Percentiles rank a stretch among this genome's conserved stretches.
These are phyloP conservation scores for Elsinoe necatrix DNA, from an alignment of 2,329 filamentous ascomycete genomes.

Conservation along the genomic window DNA sequence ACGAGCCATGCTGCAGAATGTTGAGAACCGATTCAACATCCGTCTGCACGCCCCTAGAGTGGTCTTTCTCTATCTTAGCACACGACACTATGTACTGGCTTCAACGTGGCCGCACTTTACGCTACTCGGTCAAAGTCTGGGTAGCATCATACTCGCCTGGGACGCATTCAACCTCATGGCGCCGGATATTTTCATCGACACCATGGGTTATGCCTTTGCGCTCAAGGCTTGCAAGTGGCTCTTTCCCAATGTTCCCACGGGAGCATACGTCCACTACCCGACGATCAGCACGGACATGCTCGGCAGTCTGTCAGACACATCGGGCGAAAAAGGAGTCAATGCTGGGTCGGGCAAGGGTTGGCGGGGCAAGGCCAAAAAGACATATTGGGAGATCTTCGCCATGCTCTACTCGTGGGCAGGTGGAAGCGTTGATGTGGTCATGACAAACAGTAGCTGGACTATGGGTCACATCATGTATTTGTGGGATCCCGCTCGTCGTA, in stretches of 20 bases:
- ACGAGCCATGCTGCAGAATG: constrained; percentile 56
- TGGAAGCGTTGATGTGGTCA: constrained; percentile 78
- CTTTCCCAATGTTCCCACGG: constrained; percentile 73
- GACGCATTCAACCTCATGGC: constrained; percentile 88
- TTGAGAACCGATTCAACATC: constrained; percentile 82
- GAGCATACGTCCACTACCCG: constrained; percentile 93
- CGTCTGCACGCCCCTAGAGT: constrained; percentile 73
- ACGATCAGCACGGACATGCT: constrained; percentile 99
- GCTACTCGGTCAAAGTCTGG: constrained; percentile 84
- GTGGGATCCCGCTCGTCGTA: constrained; percentile 53
- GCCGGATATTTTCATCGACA: constrained; percentile 91
- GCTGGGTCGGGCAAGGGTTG: constrained; percentile 69
- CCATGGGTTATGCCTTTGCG: constrained; percentile 94
- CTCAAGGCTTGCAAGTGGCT: constrained; percentile 74
- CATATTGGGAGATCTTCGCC: constrained; percentile 85
- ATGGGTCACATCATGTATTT: constrained; percentile 70
- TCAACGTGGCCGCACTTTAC: constrained; percentile 89
- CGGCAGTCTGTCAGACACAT: constrained; percentile 59
- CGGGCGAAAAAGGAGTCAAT: constrained; percentile 61
- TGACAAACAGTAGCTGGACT: constrained; percentile 97
- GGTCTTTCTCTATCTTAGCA: constrained; percentile 83
- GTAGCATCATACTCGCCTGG: constrained; percentile 78
- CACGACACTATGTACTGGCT: constrained; percentile 74
- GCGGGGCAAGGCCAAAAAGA: constrained; percentile 62
- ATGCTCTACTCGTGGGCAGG: constrained; percentile 74